Evolutionary conservation across 2,329 filamentous ascomycete genomes (phyloP), one percentile per base, ranked within the genome.

Genomic region (Myriosclerotinia scirpicola): DNA sequence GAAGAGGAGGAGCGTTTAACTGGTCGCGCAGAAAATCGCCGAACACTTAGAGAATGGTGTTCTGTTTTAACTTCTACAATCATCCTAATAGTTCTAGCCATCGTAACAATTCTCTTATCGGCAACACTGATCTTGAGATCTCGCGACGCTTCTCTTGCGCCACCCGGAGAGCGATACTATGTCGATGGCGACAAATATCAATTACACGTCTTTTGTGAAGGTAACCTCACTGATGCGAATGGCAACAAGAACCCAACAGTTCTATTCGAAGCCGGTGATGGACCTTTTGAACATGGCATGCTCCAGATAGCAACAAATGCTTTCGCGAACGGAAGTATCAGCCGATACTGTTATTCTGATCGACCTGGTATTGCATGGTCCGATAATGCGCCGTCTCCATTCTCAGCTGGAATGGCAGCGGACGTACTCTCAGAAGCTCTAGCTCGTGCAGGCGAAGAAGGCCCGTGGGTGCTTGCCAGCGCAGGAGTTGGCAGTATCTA

Each of bases 1-100:
- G 92, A 97, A 74, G 95, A 98, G 77, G 95, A 99, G 76, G 90
- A 97, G 77, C 87, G 95, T 36, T 81, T 98, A 26, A 98, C 94
- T 0, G 95, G 95, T 14, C 90, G 94, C 17, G 86, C 90, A 40
- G 94, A 99, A 80, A 92, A 90, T 14, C 86, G 93, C 34, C 87
- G 93, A 38, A 91, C 92, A 0, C 78, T 97, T 6, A 80, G 85
- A 53, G 92, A 98, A 80, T 98, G 95, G 94, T 79, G 88, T 6
- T 90, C 89, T 54, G 91, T 99, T 17, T 80, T 96, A 3, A 75
- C 89, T 4, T 90, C 92, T 36, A 93, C 90, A 1, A 79, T 93
- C 56, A 83, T 90, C 52, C 85, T 96, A 74, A 79, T 85, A 26
- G 73, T 91, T 68, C 87, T 95, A 75, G 85, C 87, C 34, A 73